Percentiles rank a stretch among this genome's conserved stretches.
These are phyloP conservation scores for Penicillium brasilianum DNA, from an alignment of 2,329 filamentous ascomycete species.

Conservation along the genomic window DNA sequence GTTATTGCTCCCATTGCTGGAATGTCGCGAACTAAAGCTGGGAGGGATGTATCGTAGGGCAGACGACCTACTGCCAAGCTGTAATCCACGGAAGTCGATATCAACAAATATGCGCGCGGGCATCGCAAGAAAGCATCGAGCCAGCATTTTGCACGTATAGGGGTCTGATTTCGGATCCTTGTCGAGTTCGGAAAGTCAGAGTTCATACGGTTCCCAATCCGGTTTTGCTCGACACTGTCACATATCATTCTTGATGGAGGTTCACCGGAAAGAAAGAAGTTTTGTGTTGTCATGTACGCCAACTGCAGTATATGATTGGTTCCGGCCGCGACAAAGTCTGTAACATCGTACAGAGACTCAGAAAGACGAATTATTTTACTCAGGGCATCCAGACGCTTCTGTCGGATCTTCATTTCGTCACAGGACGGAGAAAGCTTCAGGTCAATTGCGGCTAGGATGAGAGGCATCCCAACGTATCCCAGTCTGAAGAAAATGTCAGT, in stretches of 20 bases:
- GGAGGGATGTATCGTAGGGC: slow-evolving; percentile 29
- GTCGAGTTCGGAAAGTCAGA: neutral
- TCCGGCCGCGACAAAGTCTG: slow-evolving; percentile 31
- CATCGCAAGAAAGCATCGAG: slow-evolving; percentile 32
- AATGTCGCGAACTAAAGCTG: slow-evolving; percentile 30
- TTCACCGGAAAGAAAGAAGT: slow-evolving; percentile 29
- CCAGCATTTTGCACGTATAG: slow-evolving; percentile 28
- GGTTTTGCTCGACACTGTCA: too few relatives aligned
- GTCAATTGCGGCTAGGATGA: slow-evolving; percentile 36
- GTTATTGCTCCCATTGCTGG: slow-evolving; percentile 23
- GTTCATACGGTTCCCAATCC: neutral
- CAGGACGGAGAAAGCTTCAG: slow-evolving; percentile 33
- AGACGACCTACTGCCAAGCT: slow-evolving; percentile 28
- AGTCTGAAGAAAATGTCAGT: slow-evolving; percentile 21
- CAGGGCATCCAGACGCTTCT: slow-evolving; percentile 27
- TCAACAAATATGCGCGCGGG: slow-evolving; percentile 35
- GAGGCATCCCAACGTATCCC: slow-evolving; percentile 34
- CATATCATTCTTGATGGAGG: neutral
- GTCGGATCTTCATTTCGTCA: slow-evolving; percentile 21
- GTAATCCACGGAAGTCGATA: slow-evolving; percentile 35
- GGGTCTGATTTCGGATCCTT: neutral
- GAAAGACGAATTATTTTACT: slow-evolving; percentile 34
- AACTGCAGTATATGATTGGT: slow-evolving; percentile 35
- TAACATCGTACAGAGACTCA: slow-evolving; percentile 33
- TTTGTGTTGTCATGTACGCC: slow-evolving; percentile 32